phyloP scores from a whole-genome alignment of 2,329 filamentous ascomycete genomes.

The Teratosphaeria destructans region DNA sequence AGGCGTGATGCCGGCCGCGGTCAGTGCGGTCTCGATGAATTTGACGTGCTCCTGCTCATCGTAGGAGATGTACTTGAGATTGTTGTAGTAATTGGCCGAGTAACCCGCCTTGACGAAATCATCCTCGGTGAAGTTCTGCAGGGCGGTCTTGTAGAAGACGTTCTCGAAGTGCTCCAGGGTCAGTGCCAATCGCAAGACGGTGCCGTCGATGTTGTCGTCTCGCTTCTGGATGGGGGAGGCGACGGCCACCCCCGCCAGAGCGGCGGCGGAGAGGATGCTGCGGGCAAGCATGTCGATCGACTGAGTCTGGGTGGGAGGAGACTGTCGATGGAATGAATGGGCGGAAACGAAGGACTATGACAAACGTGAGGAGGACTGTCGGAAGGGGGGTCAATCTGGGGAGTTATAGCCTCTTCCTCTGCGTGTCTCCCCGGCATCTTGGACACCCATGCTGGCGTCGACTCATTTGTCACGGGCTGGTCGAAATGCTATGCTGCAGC shows the following conservation, averaged over 20 bases:
- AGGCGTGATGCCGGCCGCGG: slow-evolving; percentile 39
- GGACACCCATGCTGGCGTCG: neutral
- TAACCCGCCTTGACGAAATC: slow-evolving; percentile 44
- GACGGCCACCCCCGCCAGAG: neutral
- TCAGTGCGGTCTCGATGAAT: slow-evolving; percentile 39
- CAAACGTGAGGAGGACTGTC: no score
- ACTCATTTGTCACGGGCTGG: neutral
- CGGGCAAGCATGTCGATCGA: neutral
- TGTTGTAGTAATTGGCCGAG: slow-evolving; percentile 43
- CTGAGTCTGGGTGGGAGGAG: neutral
- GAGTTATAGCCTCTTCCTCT: neutral
- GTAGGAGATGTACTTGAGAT: slow-evolving; percentile 44
- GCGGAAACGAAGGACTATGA: neutral
- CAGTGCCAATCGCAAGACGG: slow-evolving; percentile 31
- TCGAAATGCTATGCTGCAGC: neutral
- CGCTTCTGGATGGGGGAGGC: slow-evolving; percentile 2
- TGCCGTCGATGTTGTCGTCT: slow-evolving; percentile 5
- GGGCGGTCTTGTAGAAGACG: slow-evolving; percentile 50
- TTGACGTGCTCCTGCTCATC: slow-evolving; percentile 50
- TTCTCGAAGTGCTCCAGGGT: slow-evolving; percentile 43
- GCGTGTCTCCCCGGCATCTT: neutral
- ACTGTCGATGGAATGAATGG: neutral
- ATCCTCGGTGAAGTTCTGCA: slow-evolving; percentile 44
- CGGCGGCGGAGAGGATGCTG: neutral
- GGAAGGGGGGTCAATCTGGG: neutral